A percentile compares a stretch with the other conserved stretches of the same genome.
Evolutionary conservation across 2,329 filamentous ascomycete species (phyloP).

Genomic region (Exserohilum turcica): DNA sequence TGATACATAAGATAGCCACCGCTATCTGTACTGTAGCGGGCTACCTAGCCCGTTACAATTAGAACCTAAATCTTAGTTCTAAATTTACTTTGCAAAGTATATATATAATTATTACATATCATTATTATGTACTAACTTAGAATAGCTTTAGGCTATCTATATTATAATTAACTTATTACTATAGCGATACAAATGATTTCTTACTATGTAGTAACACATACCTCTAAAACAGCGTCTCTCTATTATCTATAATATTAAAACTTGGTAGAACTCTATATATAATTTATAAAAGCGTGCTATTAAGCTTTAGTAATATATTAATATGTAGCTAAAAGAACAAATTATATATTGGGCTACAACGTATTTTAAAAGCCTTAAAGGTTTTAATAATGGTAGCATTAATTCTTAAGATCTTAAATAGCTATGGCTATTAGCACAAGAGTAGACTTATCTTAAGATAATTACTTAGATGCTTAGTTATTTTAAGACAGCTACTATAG

Average conservation of each 20-base stretch:
- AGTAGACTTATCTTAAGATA: no score
- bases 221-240: background rate
- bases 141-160: background rate
- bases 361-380: no score
- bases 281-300: slow-evolving; percentile 7
- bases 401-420: no score
- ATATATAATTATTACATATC: background rate
- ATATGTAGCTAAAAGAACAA: slow-evolving; percentile 12
- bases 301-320: slow-evolving; percentile 11
- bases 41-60: no score
- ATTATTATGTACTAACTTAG: background rate
- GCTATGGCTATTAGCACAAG: no score
- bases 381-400: no score
- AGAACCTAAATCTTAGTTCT: no score
- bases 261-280: no score
- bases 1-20: no score
- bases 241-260: background rate
- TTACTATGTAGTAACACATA: background rate
- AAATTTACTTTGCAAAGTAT: background rate
- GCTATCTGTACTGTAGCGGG: no score
- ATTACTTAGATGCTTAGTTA: no score
- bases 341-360: background rate
- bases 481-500: background rate
- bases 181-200: background rate
- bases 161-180: background rate